Base-by-base conservation (phyloP, 495 filamentous ascomycete genomes). In the Podospora australis region DNA sequence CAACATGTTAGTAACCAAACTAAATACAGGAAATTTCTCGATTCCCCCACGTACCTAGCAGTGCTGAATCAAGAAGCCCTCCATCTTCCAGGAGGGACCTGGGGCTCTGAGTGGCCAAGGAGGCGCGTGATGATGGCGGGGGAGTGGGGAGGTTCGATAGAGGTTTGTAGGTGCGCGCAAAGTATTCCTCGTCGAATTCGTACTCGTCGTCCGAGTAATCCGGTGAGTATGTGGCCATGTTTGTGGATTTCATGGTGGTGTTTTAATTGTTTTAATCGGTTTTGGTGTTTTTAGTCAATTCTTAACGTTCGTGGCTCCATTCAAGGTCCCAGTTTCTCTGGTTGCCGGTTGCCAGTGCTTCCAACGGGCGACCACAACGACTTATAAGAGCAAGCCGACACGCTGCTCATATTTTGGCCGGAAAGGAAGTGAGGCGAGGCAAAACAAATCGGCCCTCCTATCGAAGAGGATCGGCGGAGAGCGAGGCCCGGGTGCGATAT, bases 71-170 rank as follows among this genome's bases (percentile, higher is more conserved):
- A 11, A 69, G 52, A 24, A 62, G 57, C 24, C 67, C 70, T 51
- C 57, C 59, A 57, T 78, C 71, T 49, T 68, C 70, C 46, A 71
- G 57, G 38, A 64, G 52, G 46, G 63, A 43, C 23, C 63, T 49
- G 47, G 72, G 62, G 44, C 64, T 73, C 54, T 67, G 68, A 40
- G 26, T 52, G 38, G 61, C 64, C 49, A 62, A 65, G 4, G 67
- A 69, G 52, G 61, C 66, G 56, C 60, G 65, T 23, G 70, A 70
- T 19, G 75, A 77, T 6, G 67, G 70, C 24, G 79, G 79, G 25
- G 79, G 79, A 6, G 79, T 82, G 16, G 79, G 79, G 22, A 82
- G 68, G 53, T 75, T 78, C 5, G 78, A 81, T 23, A 82, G 63
- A 13, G 79, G 79, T 24, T 72, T 73, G 58, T 79, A 82, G 45